These are phyloP conservation scores for Taxillus chinensis DNA, from an alignment of 164 flowering plant species.

Conservation along the genomic window DNA sequence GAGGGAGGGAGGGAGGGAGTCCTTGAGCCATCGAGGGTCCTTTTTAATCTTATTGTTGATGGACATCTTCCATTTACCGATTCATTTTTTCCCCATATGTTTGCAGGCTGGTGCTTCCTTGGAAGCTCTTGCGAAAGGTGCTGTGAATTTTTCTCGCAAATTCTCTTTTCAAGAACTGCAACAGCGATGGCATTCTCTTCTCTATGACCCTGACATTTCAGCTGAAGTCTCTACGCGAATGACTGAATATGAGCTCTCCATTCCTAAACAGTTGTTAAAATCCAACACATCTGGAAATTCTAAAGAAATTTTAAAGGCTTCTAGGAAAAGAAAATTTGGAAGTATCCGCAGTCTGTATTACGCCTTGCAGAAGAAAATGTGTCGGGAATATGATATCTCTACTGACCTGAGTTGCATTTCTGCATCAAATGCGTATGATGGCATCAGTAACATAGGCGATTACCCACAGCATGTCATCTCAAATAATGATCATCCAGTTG, in stretches of 20 bases:
- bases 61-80: background rate
- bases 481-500: background rate
- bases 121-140: constrained; percentile 6
- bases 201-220: constrained; percentile 3
- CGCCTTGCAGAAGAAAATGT: constrained; percentile 1
- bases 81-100: background rate
- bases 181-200: constrained; percentile 5
- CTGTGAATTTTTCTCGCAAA: constrained; percentile 1
- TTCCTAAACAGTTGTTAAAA: background rate
- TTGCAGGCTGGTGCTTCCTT: constrained; percentile 5
- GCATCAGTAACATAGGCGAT: background rate
- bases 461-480: background rate
- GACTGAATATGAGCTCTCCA: background rate
- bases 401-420: background rate
- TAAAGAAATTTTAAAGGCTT: background rate
- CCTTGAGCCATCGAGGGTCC: background rate
- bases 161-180: background rate
- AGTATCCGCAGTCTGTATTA: background rate
- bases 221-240: background rate
- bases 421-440: background rate
- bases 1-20: too few relatives aligned
- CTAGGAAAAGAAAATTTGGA: background rate
- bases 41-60: background rate
- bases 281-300: background rate
- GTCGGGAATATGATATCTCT: background rate